phyloP scores from a whole-genome alignment of 2,329 filamentous ascomycete species.

The Botrytis deweyae region DNA sequence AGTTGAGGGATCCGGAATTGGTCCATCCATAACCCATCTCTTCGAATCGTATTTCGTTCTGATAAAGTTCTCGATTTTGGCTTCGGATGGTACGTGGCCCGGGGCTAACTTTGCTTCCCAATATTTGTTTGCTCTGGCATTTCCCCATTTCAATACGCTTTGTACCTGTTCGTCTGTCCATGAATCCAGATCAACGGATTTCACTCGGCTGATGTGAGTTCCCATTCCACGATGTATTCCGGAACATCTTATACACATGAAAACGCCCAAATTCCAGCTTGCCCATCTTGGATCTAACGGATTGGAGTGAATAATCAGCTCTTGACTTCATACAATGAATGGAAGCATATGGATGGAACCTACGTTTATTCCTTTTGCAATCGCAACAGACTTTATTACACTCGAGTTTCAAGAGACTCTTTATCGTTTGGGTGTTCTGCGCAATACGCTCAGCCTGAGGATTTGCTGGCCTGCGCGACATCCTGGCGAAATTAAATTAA shows the following conservation, averaged over 20 bases:
- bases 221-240: constrained; percentile 99
- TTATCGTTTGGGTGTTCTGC: constrained; percentile 91
- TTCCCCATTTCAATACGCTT: constrained; percentile 93
- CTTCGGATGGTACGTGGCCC: constrained; percentile 90
- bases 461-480: constrained; percentile 78
- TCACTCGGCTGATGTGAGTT: constrained; percentile 96
- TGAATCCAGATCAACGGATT: constrained; percentile 94
- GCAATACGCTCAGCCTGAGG: constrained; percentile 83
- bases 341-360: constrained; percentile 39
- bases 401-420: constrained; percentile 91
- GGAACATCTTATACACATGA: constrained; percentile 96
- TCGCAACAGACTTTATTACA: constrained; percentile 96
- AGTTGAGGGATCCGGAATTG: constrained; percentile 87
- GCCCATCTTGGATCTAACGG: constrained; percentile 92
- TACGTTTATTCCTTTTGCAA: constrained; percentile 98
- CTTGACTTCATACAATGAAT: neutral
- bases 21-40: constrained; percentile 98
- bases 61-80: constrained; percentile 99
- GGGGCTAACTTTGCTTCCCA: constrained; percentile 94
- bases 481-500: constrained; percentile 42
- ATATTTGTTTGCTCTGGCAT: constrained; percentile 95
- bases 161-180: constrained; percentile 99
- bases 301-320: neutral
- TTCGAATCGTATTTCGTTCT: constrained; percentile 98
- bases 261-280: constrained; percentile 97